Evolutionary conservation across 108 stramenopile species (phyloP).

Genomic region (Cyclotella sp.): DNA sequence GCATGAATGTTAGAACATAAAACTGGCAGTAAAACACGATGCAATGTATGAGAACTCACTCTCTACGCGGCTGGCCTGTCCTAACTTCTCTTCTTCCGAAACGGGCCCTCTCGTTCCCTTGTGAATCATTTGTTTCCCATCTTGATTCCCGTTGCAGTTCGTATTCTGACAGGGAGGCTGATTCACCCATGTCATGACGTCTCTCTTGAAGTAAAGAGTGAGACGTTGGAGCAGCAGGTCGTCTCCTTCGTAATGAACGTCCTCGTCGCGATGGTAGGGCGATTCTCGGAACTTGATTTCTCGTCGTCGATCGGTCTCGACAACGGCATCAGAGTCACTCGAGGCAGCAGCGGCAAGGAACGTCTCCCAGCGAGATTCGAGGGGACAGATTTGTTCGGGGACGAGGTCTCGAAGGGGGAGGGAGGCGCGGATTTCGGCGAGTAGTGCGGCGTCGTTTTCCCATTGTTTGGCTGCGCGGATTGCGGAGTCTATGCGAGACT

Average conservation of each 20-base stretch:
- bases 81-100: constrained; percentile 65
- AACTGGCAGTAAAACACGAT: background rate
- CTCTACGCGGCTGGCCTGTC: constrained; percentile 73
- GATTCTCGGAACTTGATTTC: background rate
- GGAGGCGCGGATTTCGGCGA: constrained; percentile 57
- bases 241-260: constrained; percentile 54
- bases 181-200: constrained; percentile 88
- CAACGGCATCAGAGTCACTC: background rate
- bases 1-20: background rate
- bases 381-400: constrained; percentile 31
- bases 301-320: background rate
- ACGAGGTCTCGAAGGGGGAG: constrained; percentile 63
- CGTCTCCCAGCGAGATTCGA: constrained; percentile 23
- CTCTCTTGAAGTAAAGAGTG: constrained; percentile 68
- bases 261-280: constrained; percentile 38
- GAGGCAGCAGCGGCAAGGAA: constrained; percentile 12
- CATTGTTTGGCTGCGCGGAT: constrained; percentile 66
- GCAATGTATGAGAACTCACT: constrained; percentile 21
- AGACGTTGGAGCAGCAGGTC: constrained; percentile 76
- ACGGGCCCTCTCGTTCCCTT: constrained; percentile 58
- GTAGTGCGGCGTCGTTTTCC: constrained; percentile 61
- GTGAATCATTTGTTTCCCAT: constrained; percentile 56
- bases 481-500: constrained; percentile 44
- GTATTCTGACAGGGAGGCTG: constrained; percentile 63
- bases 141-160: constrained; percentile 50